Base-by-base conservation (phyloP, 2,329 filamentous ascomycete species). In the Trichoderma sp. region DNA sequence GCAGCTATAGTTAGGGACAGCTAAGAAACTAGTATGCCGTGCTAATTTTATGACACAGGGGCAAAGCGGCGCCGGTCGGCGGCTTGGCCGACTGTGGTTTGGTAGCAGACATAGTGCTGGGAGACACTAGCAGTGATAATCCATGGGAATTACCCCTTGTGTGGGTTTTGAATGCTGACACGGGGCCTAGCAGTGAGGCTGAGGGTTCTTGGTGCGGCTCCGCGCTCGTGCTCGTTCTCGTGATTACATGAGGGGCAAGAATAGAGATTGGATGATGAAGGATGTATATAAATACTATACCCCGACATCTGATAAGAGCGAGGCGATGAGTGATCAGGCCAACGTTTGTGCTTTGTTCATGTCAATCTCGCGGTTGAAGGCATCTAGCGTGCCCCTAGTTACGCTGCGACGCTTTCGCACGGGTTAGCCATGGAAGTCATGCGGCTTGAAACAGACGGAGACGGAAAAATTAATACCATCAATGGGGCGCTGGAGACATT, bases 41-140 rank as follows among this genome's bases (percentile, higher is more conserved):
- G 35, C 69, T 72, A 53, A 72, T 35, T 29, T 72, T 35, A 53
- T 53, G 69, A 60, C 41, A 63, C 69, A 62, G 56, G 59, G 69
- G 69, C 33, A 27, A 27, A 21, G 35, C 29, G 59, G 69, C 68
- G 35, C 27, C 3, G 35, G 29, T 62, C 14, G 35, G 41, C 38
- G 59, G 38, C 59, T 72, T 53, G 41, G 41, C 69, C 69, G 59
- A 64, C 18, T 31, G 27, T 35, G 24, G 41, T 72, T 35, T 31
- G 33, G 60, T 63, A 12, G 33, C 29, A 56, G 50, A 56, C 50
- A 56, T 24, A 56, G 50, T 56, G 50, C 50, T 24, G 50, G n/a
- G 21, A 24, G 50, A 45, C 50, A 24, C 50, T 56, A 56, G 50
- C 50, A 24, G 50, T 56, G 50, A 56, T 56, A 24, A 56, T 56